A percentile compares a stretch with the other conserved stretches of the same genome.
These are phyloP conservation scores for Abrus pulchellus DNA, from an alignment of 306 rosid genomes.

Conservation along the genomic window DNA sequence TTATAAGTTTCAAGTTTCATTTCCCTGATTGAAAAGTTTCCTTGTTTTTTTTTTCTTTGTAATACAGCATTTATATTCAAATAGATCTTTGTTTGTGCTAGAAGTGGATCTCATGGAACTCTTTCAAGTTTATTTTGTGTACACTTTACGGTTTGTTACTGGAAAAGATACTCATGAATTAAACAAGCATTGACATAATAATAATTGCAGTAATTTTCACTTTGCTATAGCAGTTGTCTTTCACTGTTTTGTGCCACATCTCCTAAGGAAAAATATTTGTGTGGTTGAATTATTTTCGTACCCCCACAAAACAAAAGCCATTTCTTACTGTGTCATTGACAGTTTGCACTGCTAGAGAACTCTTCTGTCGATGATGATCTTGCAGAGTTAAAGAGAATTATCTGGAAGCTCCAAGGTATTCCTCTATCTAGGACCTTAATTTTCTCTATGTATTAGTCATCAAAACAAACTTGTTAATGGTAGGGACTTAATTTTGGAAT, in stretches of 20 bases:
- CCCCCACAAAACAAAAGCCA: neutral
- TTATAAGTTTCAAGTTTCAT: neutral
- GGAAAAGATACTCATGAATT: neutral
- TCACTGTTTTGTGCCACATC: slow-evolving; percentile 5
- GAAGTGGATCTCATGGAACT: neutral
- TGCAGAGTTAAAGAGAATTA: slow-evolving; percentile 57
- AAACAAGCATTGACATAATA: neutral
- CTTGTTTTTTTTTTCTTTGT: neutral
- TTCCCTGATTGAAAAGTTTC: neutral
- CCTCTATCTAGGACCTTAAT: neutral
- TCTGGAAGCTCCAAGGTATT: slow-evolving; percentile 68
- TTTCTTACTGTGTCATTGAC: slow-evolving; percentile 34
- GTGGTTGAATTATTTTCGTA: slow-evolving; percentile 14
- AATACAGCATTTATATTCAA: neutral
- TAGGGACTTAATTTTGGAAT: neutral
- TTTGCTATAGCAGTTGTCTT: neutral
- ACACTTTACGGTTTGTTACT: neutral
- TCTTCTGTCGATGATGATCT: slow-evolving; percentile 77
- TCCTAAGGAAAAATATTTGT: neutral
- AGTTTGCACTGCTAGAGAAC: slow-evolving; percentile 77
- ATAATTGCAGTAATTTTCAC: slow-evolving; percentile 1
- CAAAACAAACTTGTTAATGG: neutral
- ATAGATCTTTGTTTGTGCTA: neutral
- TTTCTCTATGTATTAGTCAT: slow-evolving; percentile 10
- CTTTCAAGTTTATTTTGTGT: slow-evolving; percentile 4